phyloP scores from a whole-genome alignment of 306 rosid genomes.

The Rosa chinensis region DNA sequence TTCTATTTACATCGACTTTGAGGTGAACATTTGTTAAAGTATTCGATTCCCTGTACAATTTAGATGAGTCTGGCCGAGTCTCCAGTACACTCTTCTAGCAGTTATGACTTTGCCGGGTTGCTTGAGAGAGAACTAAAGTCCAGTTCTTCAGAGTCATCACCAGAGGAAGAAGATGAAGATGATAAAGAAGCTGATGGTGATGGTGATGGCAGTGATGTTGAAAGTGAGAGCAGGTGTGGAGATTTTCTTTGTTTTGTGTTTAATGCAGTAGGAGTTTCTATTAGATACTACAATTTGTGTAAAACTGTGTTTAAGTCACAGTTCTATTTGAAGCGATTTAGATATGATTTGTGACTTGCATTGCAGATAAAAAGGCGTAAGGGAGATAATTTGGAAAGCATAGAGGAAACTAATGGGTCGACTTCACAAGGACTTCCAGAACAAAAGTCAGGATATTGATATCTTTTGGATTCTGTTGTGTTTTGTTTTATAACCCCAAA shows the following conservation, averaged over 20 bases:
- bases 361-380: conserved; percentile 16
- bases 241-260: not conserved
- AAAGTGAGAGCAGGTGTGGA: not conserved
- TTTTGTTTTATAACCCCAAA: not conserved
- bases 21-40: not conserved
- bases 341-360: not conserved
- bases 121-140: conserved; percentile 7
- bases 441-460: not conserved
- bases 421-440: not conserved
- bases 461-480: not conserved
- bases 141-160: not conserved
- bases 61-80: conserved; percentile 22
- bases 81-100: conserved; percentile 13
- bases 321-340: not conserved
- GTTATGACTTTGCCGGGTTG: conserved; percentile 10
- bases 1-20: not conserved
- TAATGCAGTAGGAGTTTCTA: not conserved
- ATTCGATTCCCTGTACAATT: not conserved
- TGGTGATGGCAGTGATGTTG: not conserved
- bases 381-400: conserved; percentile 1
- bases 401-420: not conserved
- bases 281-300: too few relatives aligned
- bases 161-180: not conserved
- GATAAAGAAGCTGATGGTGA: not conserved
- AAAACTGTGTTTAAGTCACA: too few relatives aligned